Evolutionary conservation across 2,329 filamentous ascomycete species (phyloP).

Genomic region (Aaosphaeria pasadenensis): DNA sequence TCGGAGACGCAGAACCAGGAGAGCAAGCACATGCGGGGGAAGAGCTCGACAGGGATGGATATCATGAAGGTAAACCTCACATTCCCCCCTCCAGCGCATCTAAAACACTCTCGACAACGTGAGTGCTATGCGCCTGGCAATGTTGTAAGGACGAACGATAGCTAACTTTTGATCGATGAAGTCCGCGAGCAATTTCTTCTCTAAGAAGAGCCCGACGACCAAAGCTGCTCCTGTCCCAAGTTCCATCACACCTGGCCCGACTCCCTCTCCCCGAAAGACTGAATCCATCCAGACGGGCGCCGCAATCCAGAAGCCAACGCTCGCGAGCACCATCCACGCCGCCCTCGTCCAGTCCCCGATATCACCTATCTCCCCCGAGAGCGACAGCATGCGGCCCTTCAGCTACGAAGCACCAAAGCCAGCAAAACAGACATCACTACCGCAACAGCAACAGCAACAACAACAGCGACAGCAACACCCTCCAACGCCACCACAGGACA

Average conservation of each 20-base stretch:
- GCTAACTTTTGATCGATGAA: background rate
- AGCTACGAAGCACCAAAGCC: slow-evolving; percentile 19
- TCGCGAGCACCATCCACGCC: slow-evolving; percentile 1
- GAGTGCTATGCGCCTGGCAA: background rate
- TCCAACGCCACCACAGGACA: slow-evolving; percentile 1
- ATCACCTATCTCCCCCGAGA: slow-evolving; percentile 21
- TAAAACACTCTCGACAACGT: slow-evolving; percentile 4
- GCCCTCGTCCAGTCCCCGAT: slow-evolving; percentile 7
- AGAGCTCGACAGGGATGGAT: slow-evolving; percentile 37
- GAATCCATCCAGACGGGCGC: background rate
- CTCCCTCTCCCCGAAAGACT: slow-evolving; percentile 23
- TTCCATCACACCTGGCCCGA: slow-evolving; percentile 28
- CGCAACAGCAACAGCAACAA: slow-evolving; percentile 1
- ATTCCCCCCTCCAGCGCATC: slow-evolving; percentile 9
- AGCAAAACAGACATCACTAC: slow-evolving; percentile 1
- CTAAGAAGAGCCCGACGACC: background rate
- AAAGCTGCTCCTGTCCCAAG: slow-evolving; percentile 6
- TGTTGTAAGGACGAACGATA: background rate
- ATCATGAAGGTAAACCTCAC: slow-evolving; percentile 32
- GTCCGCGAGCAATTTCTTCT: background rate
- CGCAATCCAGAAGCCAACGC: background rate
- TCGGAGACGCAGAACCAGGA: slow-evolving; percentile 3
- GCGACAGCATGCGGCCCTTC: slow-evolving; percentile 17
- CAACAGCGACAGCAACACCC: slow-evolving; percentile 2
- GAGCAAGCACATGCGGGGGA: slow-evolving; percentile 29